Evolutionary conservation across 768 basidiomycete species (phyloP).

Genomic region (Boletus pseudo-olivaceus): DNA sequence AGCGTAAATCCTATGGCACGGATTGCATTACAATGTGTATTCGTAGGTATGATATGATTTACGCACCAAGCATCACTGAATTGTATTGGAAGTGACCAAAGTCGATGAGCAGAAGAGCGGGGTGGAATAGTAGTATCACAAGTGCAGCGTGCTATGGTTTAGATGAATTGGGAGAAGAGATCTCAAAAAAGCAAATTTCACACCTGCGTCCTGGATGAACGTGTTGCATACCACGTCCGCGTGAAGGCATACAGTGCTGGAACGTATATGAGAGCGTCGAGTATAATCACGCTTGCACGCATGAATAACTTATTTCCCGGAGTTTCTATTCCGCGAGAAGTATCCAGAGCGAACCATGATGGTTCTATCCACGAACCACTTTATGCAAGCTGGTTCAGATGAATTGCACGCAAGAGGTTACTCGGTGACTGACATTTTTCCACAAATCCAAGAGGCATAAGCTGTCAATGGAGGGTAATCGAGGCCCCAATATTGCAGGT

Average conservation of each 20-base stretch:
- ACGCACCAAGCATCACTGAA: constrained; percentile 83
- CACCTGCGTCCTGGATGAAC: constrained; percentile 80
- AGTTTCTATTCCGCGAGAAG: constrained; percentile 71
- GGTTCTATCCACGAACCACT: constrained; percentile 52
- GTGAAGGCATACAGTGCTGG: constrained; percentile 69
- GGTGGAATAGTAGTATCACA: constrained; percentile 74
- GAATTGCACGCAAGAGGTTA: background rate
- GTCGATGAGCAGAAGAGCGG: constrained; percentile 80
- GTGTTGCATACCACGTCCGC: constrained; percentile 58
- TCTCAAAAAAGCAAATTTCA: constrained; percentile 2
- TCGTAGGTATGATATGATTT: background rate
- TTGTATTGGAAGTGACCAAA: constrained; percentile 97
- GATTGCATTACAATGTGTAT: background rate
- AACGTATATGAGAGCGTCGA: constrained; percentile 72
- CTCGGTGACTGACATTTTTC: constrained; percentile 55
- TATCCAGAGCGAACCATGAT: constrained; percentile 67
- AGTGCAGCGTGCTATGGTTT: constrained; percentile 48
- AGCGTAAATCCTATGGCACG: constrained; percentile 58
- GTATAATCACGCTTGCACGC: constrained; percentile 67
- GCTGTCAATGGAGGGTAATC: constrained; percentile 95
- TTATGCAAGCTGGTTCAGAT: constrained; percentile 4
- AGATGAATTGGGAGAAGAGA: background rate
- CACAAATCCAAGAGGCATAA: constrained; percentile 83
- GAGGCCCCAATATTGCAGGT: constrained; percentile 88
- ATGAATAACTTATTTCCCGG: constrained; percentile 69